Base-by-base conservation (phyloP, 2,329 filamentous ascomycete species). In the Ilyonectria robusta region DNA sequence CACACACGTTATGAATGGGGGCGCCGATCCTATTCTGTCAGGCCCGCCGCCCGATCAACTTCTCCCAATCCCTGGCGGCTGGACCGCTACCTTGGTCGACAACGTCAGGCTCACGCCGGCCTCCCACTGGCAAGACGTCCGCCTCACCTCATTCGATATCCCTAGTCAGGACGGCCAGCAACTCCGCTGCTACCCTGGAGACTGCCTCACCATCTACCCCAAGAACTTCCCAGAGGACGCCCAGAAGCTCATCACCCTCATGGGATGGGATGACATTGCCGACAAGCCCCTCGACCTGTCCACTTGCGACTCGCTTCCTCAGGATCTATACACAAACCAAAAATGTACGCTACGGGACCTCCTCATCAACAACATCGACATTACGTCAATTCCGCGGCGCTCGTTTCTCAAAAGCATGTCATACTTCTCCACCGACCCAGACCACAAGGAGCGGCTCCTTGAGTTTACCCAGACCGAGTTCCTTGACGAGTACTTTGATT, bases 401-500 rank as follows among this genome's bases (percentile, higher is more conserved):
- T 92, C 89, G 2, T 98, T 99, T 83, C 94, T 99, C 77, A 87
- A 92, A 13, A 86, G 90, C 21, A 89, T 98, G 62, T 89, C 92
- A 0, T 90, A 94, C 78, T 94, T 94, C 75, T 93, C 94, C 2
- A 81, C 84, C 0, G 88, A 97, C 74, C 78, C 84, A 2, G 89
- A 90, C 74, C 95, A 99, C 75, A 90, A 89, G 73, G 92, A 96
- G 68, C 90, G 95, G 2, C 87, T 99, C 0, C 81, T 92, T 9
- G 96, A 99, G 77, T 96, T 99, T 74, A 91, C 91, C 1, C 88
- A 92, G 74, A 90, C 94, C 0, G 88, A 92, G 51, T 93, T 92
- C 74, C 89, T 95, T 6, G 94, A 98, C 73, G 96, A 99, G 74
- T 91, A 97, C 62, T 98, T 94, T 82, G 95, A 99, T 81, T 99